Percentiles rank a stretch among this genome's conserved stretches.
Evolutionary conservation across 2,329 filamentous ascomycete species (phyloP).

Genomic region (Corniculantispora saksenae): DNA sequence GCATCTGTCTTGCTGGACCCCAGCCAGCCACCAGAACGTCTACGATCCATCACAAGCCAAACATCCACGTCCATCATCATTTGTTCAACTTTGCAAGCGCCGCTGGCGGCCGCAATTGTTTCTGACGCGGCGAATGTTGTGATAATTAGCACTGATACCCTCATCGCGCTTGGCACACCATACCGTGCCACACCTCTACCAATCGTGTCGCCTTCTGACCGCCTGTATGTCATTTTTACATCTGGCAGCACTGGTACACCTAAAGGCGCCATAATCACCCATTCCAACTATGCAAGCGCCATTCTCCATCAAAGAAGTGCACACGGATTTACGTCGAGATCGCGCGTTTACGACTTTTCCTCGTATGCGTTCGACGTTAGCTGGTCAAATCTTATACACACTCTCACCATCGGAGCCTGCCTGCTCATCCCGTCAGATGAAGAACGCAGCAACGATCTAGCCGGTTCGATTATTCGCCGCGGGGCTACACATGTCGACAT

Average conservation of each 20-base stretch:
- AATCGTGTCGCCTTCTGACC: neutral
- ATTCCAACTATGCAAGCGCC: neutral
- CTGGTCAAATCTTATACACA: too few species aligned
- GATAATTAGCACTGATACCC: too few species aligned
- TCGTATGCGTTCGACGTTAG: conserved; percentile 21
- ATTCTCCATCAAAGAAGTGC: conserved; percentile 16
- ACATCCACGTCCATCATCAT: neutral
- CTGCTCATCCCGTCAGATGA: neutral
- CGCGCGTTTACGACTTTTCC: conserved; percentile 21
- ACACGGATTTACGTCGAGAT: conserved; percentile 12
- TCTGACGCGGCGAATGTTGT: neutral
- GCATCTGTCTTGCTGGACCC: conserved; percentile 34
- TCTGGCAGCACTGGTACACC: conserved; percentile 30
- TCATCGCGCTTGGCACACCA: too few species aligned
- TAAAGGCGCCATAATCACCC: conserved; percentile 24
- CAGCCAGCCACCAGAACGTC: conserved; percentile 17
- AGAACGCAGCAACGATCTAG: neutral
- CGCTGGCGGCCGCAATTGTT: neutral
- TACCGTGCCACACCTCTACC: too few species aligned
- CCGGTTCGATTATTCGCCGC: neutral
- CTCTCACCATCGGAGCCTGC: neutral
- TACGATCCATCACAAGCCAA: conserved; percentile 18
- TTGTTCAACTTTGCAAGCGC: neutral
- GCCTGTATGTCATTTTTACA: conserved; percentile 29
- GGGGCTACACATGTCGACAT: neutral